Evolutionary conservation across 768 basidiomycete genomes (phyloP).

Genomic region (Coprinellus micaceus): DNA sequence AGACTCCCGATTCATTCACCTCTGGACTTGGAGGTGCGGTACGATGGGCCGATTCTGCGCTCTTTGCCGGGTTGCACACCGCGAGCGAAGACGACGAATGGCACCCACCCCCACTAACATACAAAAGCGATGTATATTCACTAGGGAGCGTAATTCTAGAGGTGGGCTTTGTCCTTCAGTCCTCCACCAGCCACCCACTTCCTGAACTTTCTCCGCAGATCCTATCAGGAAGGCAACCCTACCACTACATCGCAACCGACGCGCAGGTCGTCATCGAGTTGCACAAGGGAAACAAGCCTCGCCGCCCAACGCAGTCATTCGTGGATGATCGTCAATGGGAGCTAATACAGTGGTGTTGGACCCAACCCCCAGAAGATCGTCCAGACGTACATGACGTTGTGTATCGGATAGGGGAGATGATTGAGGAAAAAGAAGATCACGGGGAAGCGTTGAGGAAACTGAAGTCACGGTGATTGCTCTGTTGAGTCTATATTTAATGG

Average conservation of each 20-base stretch:
- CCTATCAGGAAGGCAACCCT: slow-evolving; percentile 39
- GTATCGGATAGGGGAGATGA: neutral
- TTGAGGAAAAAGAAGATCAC: neutral
- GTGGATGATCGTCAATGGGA: slow-evolving; percentile 38
- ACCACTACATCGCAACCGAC: slow-evolving; percentile 36
- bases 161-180: too few relatives aligned
- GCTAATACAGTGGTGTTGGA: slow-evolving; percentile 42
- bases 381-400: slow-evolving; percentile 27
- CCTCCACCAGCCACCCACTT: neutral
- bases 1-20: slow-evolving; percentile 24
- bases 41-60: slow-evolving; percentile 43
- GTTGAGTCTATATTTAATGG: too few relatives aligned
- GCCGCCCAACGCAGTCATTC: slow-evolving; percentile 33
- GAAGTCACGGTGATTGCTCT: slow-evolving; percentile 6
- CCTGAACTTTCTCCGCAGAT: slow-evolving; percentile 22
- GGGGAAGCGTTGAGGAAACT: too few relatives aligned
- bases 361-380: slow-evolving; percentile 25
- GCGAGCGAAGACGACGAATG: slow-evolving; percentile 27
- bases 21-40: slow-evolving; percentile 42
- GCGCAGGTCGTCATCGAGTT: slow-evolving; percentile 41
- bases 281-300: slow-evolving; percentile 37
- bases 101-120: slow-evolving; percentile 20
- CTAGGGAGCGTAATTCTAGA: slow-evolving; percentile 44
- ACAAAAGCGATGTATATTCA: slow-evolving; percentile 43
- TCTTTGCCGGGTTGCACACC: slow-evolving; percentile 23